A percentile compares a stretch with the other conserved stretches of the same genome.
phyloP scores from a whole-genome alignment of 169 alveolate genomes.

The Perkinsus chesapeaki region DNA sequence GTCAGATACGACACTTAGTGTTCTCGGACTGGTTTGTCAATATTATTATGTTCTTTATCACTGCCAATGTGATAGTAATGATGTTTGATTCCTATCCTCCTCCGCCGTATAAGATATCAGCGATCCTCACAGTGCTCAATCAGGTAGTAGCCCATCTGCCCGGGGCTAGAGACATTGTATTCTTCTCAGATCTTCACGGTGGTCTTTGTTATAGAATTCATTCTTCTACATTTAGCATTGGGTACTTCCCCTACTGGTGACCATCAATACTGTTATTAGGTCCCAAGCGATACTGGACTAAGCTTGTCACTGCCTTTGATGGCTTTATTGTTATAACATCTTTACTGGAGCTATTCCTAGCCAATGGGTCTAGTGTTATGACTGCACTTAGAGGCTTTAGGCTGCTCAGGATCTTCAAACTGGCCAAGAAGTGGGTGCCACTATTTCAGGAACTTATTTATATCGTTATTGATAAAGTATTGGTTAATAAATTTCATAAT shows the following conservation, averaged over 20 bases:
- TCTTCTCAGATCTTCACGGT: neutral
- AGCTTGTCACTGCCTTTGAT: conserved; percentile 5
- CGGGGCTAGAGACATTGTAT: no score
- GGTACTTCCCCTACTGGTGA: neutral
- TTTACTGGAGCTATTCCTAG: neutral
- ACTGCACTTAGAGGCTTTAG: conserved; percentile 40
- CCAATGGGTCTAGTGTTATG: conserved; percentile 5
- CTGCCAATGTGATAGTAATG: conserved; percentile 5
- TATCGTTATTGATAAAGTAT: no score
- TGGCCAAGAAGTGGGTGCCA: conserved; percentile 20
- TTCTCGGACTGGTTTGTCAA: neutral
- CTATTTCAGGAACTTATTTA: no score
- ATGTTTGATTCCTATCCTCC: conserved; percentile 16
- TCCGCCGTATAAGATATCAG: neutral
- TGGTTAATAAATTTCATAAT: no score
- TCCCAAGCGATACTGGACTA: neutral
- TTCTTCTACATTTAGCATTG: neutral
- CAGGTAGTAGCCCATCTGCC: neutral
- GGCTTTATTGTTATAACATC: conserved; percentile 16
- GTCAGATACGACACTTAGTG: neutral
- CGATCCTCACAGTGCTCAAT: neutral
- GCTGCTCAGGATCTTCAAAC: conserved; percentile 41
- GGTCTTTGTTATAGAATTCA: neutral
- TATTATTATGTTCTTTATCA: conserved; percentile 7
- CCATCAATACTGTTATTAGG: neutral